Conservation (phyloP, 1,284 basidiomycete species). For the Boletus semigastroideus region DNA sequence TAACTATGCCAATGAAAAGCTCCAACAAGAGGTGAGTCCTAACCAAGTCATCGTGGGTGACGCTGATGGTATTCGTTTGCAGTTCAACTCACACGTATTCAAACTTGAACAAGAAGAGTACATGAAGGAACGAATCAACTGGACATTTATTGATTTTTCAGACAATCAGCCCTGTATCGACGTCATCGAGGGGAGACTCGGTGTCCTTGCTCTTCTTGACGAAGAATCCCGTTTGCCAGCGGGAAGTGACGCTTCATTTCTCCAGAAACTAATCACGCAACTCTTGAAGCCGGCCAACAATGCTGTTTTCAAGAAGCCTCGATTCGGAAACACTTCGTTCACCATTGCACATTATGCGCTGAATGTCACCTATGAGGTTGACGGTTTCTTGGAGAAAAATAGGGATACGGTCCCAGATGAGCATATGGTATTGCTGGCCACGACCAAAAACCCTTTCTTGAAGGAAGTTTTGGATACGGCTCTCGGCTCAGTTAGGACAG, state of each 20-base stretch:
- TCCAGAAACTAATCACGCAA: slow-evolving; percentile 92
- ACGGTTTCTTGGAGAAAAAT: slow-evolving; percentile 99
- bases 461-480: slow-evolving; percentile 94
- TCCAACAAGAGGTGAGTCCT: slow-evolving; percentile 82
- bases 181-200: slow-evolving; percentile 96
- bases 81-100: slow-evolving; percentile 99
- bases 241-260: slow-evolving; percentile 90
- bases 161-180: slow-evolving; percentile 99
- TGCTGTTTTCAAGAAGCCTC: slow-evolving; percentile 94
- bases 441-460: slow-evolving; percentile 89
- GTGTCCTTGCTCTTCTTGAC: slow-evolving; percentile 92
- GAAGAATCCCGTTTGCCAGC: slow-evolving; percentile 97
- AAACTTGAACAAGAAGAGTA: slow-evolving; percentile 99
- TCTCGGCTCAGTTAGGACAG: slow-evolving; percentile 67
- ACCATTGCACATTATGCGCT: slow-evolving; percentile 98
- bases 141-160: slow-evolving; percentile 99
- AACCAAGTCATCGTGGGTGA: not conserved
- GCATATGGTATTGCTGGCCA: slow-evolving; percentile 84
- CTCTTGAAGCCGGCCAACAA: slow-evolving; percentile 85
- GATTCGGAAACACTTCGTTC: slow-evolving; percentile 96
- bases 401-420: slow-evolving; percentile 99
- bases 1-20: slow-evolving; percentile 99
- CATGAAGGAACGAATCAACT: slow-evolving; percentile 96
- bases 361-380: slow-evolving; percentile 97
- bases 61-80: slow-evolving; percentile 22